phyloP scores from a whole-genome alignment of 768 basidiomycete genomes.

The Leccinum aurantiacum region DNA sequence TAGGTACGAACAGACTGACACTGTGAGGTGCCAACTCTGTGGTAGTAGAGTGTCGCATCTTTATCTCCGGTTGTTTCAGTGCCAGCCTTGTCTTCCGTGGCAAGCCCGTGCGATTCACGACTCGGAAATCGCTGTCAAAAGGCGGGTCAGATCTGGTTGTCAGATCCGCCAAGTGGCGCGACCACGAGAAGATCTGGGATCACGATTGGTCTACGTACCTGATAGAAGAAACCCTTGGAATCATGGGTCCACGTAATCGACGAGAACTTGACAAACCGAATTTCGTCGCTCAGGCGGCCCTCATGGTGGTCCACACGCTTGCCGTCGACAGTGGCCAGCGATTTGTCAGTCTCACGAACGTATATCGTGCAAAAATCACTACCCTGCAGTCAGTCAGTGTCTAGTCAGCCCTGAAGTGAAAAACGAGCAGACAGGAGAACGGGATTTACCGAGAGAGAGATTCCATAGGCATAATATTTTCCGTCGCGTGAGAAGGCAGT shows the following conservation, averaged over 20 bases:
- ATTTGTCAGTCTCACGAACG: conserved; percentile 59
- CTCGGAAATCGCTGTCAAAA: conserved; percentile 54
- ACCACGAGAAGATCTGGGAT: background rate
- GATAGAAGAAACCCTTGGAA: conserved; percentile 84
- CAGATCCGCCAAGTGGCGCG: background rate
- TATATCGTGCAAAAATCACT: conserved; percentile 73
- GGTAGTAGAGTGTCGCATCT: conserved; percentile 77
- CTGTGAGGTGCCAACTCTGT: conserved; percentile 69
- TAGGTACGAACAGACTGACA: conserved; percentile 38
- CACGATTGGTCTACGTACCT: conserved; percentile 36
- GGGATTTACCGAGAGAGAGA: conserved; percentile 62
- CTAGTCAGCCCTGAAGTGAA: conserved; percentile 4
- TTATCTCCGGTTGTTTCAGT: conserved; percentile 61
- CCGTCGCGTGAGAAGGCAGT: conserved; percentile 65
- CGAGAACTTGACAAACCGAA: conserved; percentile 79
- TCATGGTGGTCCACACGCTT: conserved; percentile 44
- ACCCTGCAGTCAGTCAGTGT: conserved; percentile 44
- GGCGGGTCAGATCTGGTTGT: conserved; percentile 3
- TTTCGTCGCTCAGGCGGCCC: conserved; percentile 58
- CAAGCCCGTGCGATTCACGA: conserved; percentile 44
- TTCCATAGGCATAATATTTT: conserved; percentile 74
- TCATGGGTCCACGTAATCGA: conserved; percentile 72
- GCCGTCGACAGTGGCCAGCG: conserved; percentile 46
- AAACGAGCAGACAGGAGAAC: conserved; percentile 1
- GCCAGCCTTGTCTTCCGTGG: conserved; percentile 50